Evolutionary conservation across 345 rosid genomes (phyloP).

Genomic region (Melastoma malabathricum): DNA sequence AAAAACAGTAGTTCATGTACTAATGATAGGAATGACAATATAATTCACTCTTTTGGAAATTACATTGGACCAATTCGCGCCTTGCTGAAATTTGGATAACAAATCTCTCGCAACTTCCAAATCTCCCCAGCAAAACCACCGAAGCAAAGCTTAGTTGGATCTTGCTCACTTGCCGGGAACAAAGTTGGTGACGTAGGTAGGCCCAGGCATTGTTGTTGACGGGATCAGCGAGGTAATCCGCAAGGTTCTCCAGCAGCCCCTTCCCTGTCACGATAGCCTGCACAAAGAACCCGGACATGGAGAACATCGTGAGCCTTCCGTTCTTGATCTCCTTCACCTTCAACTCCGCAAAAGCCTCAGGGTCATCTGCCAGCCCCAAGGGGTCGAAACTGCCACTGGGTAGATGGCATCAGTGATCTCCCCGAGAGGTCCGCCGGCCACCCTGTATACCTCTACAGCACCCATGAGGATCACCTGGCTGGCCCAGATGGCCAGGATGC

Average conservation of each 20-base stretch:
- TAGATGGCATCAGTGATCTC: not conserved
- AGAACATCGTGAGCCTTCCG: conserved; percentile 1
- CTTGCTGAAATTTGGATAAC: no score
- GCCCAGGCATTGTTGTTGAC: conserved; percentile 1
- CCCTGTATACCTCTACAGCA: not conserved
- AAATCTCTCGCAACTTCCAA: no score
- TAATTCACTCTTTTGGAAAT: no score
- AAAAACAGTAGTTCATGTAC: no score
- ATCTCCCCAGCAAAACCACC: no score
- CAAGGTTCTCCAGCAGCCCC: conserved; percentile 2
- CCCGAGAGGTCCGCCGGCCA: not conserved
- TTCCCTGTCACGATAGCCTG: conserved; percentile 2
- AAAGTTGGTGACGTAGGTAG: not conserved
- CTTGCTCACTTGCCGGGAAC: no score
- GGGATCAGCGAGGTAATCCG: not conserved
- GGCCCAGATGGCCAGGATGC: conserved; percentile 1
- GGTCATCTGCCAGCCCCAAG: not conserved
- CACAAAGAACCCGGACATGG: conserved; percentile 1
- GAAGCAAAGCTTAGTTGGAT: no score
- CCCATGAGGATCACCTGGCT: conserved; percentile 3
- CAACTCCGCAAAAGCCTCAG: not conserved
- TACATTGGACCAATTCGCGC: no score
- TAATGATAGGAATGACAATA: no score
- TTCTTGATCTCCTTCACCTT: conserved; percentile 1
- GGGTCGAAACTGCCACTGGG: not conserved